Evolutionary conservation across 305 asterid genomes (phyloP).

Genomic region (Ruellia speciosa): DNA sequence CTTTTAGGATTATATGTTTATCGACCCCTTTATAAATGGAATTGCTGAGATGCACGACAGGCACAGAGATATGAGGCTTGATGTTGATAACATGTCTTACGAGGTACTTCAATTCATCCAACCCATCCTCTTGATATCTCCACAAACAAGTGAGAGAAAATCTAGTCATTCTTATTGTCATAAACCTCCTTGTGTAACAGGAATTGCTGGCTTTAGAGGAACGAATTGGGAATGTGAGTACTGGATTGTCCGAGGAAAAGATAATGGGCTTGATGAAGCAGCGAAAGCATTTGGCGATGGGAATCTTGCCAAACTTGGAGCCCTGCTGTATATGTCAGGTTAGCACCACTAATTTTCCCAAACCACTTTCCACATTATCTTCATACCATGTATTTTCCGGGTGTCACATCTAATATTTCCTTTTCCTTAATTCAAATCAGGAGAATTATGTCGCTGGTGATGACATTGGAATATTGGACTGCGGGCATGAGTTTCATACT

Average conservation of each 20-base stretch:
- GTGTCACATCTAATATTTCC: neutral
- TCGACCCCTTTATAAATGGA: constrained; percentile 44
- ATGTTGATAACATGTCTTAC: constrained; percentile 69
- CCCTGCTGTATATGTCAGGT: constrained; percentile 97
- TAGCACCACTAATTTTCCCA: neutral
- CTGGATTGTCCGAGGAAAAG: constrained; percentile 65
- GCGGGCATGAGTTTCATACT: constrained; percentile 44
- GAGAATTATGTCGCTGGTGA: constrained; percentile 35
- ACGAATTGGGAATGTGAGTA: constrained; percentile 68
- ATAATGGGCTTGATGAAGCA: constrained; percentile 47
- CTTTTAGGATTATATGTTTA: constrained; percentile 44
- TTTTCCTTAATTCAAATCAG: constrained; percentile 17
- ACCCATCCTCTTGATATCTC: neutral
- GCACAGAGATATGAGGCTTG: constrained; percentile 65
- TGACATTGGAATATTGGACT: constrained; percentile 34
- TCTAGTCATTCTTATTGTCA: neutral
- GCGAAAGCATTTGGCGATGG: constrained; percentile 27
- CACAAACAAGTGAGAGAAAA: neutral
- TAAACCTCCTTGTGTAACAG: constrained; percentile 27
- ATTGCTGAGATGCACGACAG: constrained; percentile 54
- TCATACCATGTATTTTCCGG: neutral
- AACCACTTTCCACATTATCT: neutral
- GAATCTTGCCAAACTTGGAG: constrained; percentile 30
- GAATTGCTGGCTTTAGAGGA: constrained; percentile 86
- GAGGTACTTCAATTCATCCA: constrained; percentile 44